Evolutionary conservation across 768 basidiomycete species (phyloP).

Genomic region (Phaeotremella fagi): DNA sequence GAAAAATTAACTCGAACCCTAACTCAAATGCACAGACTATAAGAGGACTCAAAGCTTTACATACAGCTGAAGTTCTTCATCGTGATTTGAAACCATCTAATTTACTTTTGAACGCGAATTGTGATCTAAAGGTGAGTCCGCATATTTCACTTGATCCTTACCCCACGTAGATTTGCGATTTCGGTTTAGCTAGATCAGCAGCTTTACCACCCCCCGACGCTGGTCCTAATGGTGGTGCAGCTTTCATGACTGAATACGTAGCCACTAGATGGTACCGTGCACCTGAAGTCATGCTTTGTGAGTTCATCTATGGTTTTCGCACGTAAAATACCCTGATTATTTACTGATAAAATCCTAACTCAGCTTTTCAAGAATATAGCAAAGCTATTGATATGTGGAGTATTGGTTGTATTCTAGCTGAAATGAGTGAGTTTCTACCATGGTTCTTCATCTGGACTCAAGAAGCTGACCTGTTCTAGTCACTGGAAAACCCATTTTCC

Average conservation of each 20-base stretch:
- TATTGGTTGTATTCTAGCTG: conserved; percentile 47
- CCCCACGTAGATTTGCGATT: conserved; percentile 38
- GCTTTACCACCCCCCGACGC: conserved; percentile 32
- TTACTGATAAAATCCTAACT: background rate
- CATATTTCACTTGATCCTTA: conserved; percentile 9
- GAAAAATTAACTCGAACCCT: too few species aligned
- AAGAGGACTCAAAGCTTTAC: conserved; percentile 87
- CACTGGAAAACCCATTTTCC: conserved; percentile 90
- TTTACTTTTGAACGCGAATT: conserved; percentile 89
- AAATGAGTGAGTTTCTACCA: conserved; percentile 35
- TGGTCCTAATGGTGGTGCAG: conserved; percentile 63
- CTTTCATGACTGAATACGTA: conserved; percentile 81
- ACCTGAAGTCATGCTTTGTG: conserved; percentile 54
- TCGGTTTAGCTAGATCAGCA: conserved; percentile 60
- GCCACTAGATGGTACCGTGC: conserved; percentile 75
- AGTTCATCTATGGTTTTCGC: conserved; percentile 6
- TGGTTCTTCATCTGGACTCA: conserved; percentile 59
- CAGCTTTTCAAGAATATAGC: conserved; percentile 52
- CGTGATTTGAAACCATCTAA: conserved; percentile 96
- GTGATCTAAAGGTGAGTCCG: conserved; percentile 75
- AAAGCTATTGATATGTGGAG: conserved; percentile 54
- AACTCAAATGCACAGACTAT: conserved; percentile 69
- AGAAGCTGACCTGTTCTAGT: conserved; percentile 62
- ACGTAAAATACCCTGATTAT: background rate
- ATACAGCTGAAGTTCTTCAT: conserved; percentile 83